phyloP scores from a whole-genome alignment of 2,329 filamentous ascomycete genomes.

The Ceratocystis papillata region DNA sequence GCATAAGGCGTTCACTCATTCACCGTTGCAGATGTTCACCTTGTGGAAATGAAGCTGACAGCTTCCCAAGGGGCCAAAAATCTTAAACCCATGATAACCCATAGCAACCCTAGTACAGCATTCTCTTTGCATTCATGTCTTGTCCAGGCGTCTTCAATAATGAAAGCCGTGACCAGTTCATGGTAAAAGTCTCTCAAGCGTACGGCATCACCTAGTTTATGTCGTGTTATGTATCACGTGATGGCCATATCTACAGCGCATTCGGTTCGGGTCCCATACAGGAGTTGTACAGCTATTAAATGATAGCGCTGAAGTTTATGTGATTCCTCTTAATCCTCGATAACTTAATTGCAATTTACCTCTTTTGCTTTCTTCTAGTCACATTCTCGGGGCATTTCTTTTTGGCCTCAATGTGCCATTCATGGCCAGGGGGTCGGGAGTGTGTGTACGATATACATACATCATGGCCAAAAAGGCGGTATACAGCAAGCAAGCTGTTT shows the following conservation, averaged over 20 bases:
- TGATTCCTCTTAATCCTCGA: background rate
- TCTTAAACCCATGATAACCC: background rate
- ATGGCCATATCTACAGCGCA: too few species aligned
- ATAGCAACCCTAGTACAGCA: background rate
- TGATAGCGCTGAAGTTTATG: background rate
- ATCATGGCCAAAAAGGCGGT: background rate
- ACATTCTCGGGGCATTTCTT: too few species aligned
- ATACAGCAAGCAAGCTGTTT: background rate
- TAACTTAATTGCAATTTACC: conserved; percentile 5
- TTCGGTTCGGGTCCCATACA: too few species aligned
- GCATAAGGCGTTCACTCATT: background rate
- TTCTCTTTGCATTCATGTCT: too few species aligned
- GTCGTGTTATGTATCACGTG: too few species aligned
- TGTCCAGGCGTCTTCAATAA: too few species aligned
- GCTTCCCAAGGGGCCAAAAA: background rate
- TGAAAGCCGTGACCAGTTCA: too few species aligned
- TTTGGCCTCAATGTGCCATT: too few species aligned
- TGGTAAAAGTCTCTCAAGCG: too few species aligned
- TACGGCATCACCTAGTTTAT: too few species aligned
- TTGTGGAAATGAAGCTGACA: conserved; percentile 4
- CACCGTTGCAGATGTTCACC: background rate
- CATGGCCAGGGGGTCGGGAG: background rate
- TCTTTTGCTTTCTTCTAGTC: background rate
- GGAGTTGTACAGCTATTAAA: too few species aligned
- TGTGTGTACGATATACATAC: background rate